phyloP scores from a whole-genome alignment of 805 yeast genomes.

The Metschnikowia gruessii region DNA sequence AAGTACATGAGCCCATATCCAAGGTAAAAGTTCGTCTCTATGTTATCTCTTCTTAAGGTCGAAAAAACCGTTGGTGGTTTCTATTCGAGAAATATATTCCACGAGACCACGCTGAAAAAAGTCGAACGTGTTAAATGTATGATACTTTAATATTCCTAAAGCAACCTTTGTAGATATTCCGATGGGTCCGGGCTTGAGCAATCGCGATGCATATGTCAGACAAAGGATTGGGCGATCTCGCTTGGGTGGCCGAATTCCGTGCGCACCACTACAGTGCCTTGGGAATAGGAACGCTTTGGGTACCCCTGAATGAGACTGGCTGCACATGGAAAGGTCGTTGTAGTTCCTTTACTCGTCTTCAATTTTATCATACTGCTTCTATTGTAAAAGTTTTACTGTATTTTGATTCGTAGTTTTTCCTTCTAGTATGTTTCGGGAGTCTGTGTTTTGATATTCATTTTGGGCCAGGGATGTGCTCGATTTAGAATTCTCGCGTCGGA shows the following conservation, averaged over 20 bases:
- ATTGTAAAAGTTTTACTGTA: too few species aligned
- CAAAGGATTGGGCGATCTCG: slow-evolving; percentile 11
- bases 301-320: neutral
- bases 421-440: too few species aligned
- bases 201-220: slow-evolving; percentile 12
- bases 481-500: too few species aligned
- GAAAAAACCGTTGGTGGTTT: too few species aligned
- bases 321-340: neutral
- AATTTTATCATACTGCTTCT: too few species aligned
- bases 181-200: slow-evolving; percentile 8
- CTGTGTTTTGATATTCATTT: too few species aligned
- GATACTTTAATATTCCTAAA: neutral
- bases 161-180: neutral
- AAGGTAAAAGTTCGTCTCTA: neutral
- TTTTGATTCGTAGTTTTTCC: too few species aligned
- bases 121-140: neutral
- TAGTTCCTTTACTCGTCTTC: too few species aligned
- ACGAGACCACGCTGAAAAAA: neutral
- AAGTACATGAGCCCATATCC: slow-evolving; percentile 18
- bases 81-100: neutral
- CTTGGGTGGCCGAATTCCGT: slow-evolving; percentile 1
- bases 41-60: neutral
- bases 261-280: neutral
- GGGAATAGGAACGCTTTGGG: neutral
- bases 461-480: too few species aligned